Percentiles rank a stretch among this genome's conserved stretches.
These are phyloP conservation scores for Hortaea sp. DNA, from an alignment of 2,329 filamentous ascomycete genomes.

Conservation along the genomic window DNA sequence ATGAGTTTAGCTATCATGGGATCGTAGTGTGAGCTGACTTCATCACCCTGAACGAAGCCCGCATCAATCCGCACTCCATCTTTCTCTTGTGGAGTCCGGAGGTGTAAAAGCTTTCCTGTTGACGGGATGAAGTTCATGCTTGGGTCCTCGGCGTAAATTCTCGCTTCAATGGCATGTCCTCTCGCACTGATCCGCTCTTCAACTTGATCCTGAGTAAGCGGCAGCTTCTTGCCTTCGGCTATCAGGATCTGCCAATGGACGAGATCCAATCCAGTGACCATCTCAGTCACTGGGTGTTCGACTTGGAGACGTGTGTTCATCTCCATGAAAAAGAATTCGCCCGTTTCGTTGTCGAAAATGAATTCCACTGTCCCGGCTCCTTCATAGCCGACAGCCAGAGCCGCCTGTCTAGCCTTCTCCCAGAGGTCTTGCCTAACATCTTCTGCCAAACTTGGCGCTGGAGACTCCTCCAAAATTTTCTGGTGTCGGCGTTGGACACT, in stretches of 20 bases:
- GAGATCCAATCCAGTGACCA: constrained; percentile 65
- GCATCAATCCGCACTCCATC: constrained; percentile 82
- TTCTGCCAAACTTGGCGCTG: constrained; percentile 52
- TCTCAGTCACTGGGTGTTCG: constrained; percentile 87
- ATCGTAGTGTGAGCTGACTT: constrained; percentile 89
- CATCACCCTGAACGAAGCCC: constrained; percentile 83
- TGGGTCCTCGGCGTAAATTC: constrained; percentile 94
- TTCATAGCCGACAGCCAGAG: constrained; percentile 54
- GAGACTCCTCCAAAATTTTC: constrained; percentile 57
- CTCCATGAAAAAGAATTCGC: constrained; percentile 61
- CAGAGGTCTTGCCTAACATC: constrained; percentile 53
- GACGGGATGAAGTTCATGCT: constrained; percentile 88
- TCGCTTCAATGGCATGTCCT: constrained; percentile 86
- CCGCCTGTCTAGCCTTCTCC: constrained; percentile 54
- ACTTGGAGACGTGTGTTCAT: constrained; percentile 82
- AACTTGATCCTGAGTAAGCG: constrained; percentile 55
- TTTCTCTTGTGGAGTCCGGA: constrained; percentile 59
- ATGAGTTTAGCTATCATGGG: constrained; percentile 99
- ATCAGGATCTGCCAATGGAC: constrained; percentile 95
- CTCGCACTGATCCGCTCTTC: constrained; percentile 59
- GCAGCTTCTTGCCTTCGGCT: constrained; percentile 59
- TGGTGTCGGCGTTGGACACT: constrained; percentile 57
- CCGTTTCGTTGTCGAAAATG: constrained; percentile 58
- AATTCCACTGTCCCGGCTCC: constrained; percentile 59
- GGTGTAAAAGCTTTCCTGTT: constrained; percentile 76